Conservation (phyloP, 768 basidiomycete genomes). For the Macrolepiota albuminosa region DNA sequence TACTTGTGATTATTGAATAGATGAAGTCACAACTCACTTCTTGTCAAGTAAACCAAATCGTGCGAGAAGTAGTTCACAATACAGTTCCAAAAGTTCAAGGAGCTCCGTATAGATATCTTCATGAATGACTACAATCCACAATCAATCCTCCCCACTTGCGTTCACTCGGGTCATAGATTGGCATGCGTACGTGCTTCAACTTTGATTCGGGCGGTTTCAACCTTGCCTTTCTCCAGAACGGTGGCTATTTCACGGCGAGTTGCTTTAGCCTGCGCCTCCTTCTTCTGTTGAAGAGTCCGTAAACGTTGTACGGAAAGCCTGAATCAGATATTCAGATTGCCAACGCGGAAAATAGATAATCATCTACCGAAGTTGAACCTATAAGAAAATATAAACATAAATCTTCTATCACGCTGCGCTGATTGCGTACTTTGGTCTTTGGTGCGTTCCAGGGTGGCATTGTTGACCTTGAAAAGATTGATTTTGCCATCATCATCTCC, state of each 20-base stretch:
- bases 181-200: conserved; percentile 69
- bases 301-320: conserved; percentile 85
- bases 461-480: background rate
- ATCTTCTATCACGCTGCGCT: background rate
- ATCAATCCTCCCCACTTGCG: background rate
- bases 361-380: conserved; percentile 20
- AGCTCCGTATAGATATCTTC: conserved; percentile 85
- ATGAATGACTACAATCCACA: conserved; percentile 56
- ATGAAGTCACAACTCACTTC: conserved; percentile 47
- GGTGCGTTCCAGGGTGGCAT: conserved; percentile 20
- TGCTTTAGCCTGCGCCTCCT: conserved; percentile 70
- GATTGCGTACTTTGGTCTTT: conserved; percentile 15
- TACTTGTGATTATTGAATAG: conserved; percentile 2
- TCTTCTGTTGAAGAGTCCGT: conserved; percentile 88
- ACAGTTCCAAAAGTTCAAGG: conserved; percentile 88
- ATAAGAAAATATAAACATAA: background rate
- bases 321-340: conserved; percentile 1
- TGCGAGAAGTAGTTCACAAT: conserved; percentile 89
- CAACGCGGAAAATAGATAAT: background rate
- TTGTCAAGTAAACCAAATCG: conserved; percentile 90
- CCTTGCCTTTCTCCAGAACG: conserved; percentile 71
- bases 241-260: conserved; percentile 78
- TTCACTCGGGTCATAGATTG: conserved; percentile 5
- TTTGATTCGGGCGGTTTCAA: conserved; percentile 83
- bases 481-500: background rate